These are phyloP conservation scores for Neofusicoccum laricinum DNA, from an alignment of 2,329 filamentous ascomycete species.

Conservation along the genomic window DNA sequence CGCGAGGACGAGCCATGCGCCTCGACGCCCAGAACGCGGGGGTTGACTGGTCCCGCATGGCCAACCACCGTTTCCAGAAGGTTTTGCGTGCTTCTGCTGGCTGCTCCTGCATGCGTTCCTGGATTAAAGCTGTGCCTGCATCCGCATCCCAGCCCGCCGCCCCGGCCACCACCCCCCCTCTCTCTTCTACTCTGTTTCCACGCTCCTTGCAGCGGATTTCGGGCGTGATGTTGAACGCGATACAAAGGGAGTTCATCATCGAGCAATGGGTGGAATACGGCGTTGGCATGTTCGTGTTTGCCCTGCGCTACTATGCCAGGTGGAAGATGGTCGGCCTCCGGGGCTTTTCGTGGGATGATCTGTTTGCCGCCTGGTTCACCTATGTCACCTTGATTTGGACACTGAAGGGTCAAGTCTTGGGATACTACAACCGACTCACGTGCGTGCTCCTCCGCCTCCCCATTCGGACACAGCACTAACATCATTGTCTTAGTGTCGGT, in stretches of 20 bases:
- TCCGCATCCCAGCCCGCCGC: background rate
- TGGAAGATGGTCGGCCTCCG: slow-evolving; percentile 36
- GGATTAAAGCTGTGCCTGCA: background rate
- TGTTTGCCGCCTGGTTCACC: slow-evolving; percentile 44
- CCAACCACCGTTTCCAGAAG: background rate
- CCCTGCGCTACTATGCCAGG: slow-evolving; percentile 40
- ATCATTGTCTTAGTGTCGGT: background rate
- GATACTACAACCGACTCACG: slow-evolving; percentile 45
- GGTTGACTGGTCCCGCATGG: background rate
- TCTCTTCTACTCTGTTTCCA: background rate
- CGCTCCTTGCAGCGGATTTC: background rate
- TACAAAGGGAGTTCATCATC: background rate
- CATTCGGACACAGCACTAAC: background rate
- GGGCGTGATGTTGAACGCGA: background rate
- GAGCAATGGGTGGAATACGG: slow-evolving; percentile 42
- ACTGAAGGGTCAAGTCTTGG: slow-evolving; percentile 45
- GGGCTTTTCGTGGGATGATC: slow-evolving; percentile 41
- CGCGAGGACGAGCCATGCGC: background rate
- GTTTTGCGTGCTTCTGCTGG: background rate
- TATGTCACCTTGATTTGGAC: slow-evolving; percentile 45
- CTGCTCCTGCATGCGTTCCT: background rate
- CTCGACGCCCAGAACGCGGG: background rate
- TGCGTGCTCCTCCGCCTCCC: slow-evolving; percentile 21
- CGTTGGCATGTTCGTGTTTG: slow-evolving; percentile 37
- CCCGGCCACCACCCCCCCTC: background rate